A percentile compares a stretch with the other conserved stretches of the same genome.
Conservation (phyloP, 495 filamentous ascomycete species). For the Penicillium coffeae region DNA sequence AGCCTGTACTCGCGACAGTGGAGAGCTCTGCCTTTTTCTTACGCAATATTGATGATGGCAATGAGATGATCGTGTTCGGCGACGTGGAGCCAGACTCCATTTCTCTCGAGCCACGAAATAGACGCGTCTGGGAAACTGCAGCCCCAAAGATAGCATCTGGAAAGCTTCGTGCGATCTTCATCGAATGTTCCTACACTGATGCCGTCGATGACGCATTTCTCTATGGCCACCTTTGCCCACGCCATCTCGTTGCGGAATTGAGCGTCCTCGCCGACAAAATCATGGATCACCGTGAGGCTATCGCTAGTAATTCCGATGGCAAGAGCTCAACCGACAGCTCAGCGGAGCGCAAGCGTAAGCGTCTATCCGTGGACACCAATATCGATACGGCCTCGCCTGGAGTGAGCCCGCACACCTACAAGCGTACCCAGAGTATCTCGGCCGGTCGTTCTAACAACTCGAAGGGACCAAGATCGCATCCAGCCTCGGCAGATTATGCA, state of each 20-base stretch:
- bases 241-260: constrained; percentile 75
- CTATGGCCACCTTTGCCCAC: constrained; percentile 84
- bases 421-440: constrained; percentile 11
- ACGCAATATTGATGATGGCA: constrained; percentile 60
- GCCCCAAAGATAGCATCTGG: constrained; percentile 73
- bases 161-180: constrained; percentile 73
- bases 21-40: constrained; percentile 94
- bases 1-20: constrained; percentile 41
- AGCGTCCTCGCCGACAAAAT: constrained; percentile 66
- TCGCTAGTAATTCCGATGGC: not conserved
- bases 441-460: not conserved
- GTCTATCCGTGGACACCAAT: not conserved
- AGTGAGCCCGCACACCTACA: constrained; percentile 24
- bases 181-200: constrained; percentile 91
- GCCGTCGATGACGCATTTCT: constrained; percentile 66
- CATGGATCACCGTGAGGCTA: constrained; percentile 16
- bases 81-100: constrained; percentile 91
- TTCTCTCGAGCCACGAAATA: constrained; percentile 75
- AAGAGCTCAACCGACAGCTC: not conserved
- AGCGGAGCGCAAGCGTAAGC: not conserved
- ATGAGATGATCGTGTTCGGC: constrained; percentile 87
- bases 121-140: constrained; percentile 75
- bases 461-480: not conserved
- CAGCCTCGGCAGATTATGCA: constrained; percentile 4
- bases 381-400: not conserved